Evolutionary conservation across 2,329 filamentous ascomycete species (phyloP).

Genomic region (Fusarium papillatum): DNA sequence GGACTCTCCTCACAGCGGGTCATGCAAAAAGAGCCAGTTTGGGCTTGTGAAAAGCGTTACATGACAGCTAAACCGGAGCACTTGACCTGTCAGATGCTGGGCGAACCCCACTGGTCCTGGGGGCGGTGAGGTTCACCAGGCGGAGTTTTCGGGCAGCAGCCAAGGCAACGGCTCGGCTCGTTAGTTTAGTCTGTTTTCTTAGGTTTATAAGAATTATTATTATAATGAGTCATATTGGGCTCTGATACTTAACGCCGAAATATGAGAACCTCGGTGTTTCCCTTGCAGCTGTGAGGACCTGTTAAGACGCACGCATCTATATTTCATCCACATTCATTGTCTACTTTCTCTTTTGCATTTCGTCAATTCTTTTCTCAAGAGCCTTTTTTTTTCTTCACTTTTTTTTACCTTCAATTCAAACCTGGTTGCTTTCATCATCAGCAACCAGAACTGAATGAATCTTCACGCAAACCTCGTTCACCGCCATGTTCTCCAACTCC

Average conservation of each 20-base stretch:
- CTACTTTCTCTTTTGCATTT: neutral
- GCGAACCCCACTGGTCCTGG: neutral
- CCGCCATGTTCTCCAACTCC: neutral
- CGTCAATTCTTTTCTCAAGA: no score
- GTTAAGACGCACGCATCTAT: neutral
- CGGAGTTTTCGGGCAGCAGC: neutral
- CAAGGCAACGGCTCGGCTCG: neutral
- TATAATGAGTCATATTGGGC: neutral
- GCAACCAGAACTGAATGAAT: neutral
- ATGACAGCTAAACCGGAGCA: neutral
- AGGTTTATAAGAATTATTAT: neutral
- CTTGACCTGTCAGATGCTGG: neutral
- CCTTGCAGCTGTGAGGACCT: neutral
- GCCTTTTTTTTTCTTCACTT: no score
- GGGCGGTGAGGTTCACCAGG: neutral
- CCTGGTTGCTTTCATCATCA: no score
- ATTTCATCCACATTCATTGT: neutral
- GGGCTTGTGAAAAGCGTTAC: neutral
- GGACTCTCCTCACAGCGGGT: neutral
- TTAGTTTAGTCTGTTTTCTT: neutral
- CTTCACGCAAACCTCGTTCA: neutral
- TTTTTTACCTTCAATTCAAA: no score
- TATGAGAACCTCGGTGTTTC: neutral
- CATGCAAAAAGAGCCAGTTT: neutral
- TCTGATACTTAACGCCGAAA: neutral